A percentile compares a stretch with the other conserved stretches of the same genome.
These are phyloP conservation scores for Silene latifolia DNA, from an alignment of 148 eudicot genomes.

Conservation along the genomic window DNA sequence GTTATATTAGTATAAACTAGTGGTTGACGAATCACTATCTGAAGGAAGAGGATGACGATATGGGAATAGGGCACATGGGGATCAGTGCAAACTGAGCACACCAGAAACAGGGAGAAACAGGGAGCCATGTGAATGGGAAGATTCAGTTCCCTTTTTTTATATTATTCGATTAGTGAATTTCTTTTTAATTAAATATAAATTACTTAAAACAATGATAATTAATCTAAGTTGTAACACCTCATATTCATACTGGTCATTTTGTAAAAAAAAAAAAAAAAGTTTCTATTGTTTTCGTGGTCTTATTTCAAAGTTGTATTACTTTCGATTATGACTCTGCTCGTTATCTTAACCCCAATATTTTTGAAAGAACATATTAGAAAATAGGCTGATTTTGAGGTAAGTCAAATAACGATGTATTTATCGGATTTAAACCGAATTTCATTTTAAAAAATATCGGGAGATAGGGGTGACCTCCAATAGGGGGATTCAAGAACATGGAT, in stretches of 20 bases:
- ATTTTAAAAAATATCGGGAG: no score
- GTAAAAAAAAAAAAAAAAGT: no score
- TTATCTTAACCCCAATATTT: background rate
- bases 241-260: no score
- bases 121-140: conserved; percentile 27
- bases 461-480: background rate
- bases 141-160: conserved; percentile 21
- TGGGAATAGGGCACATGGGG: conserved; percentile 31
- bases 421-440: no score
- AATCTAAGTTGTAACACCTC: no score
- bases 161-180: background rate
- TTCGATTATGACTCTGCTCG: no score
- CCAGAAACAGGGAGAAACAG: conserved; percentile 24
- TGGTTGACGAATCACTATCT: conserved; percentile 40
- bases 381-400: no score
- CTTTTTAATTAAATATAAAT: background rate
- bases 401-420: no score
- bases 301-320: no score
- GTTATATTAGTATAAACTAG: conserved; percentile 16
- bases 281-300: no score
- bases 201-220: no score
- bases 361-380: background rate
- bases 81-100: conserved; percentile 32
- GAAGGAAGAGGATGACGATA: conserved; percentile 23
- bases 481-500: conserved; percentile 51